Evolutionary conservation across 2,329 filamentous ascomycete genomes (phyloP).

Genomic region (Colletotrichum karsti): DNA sequence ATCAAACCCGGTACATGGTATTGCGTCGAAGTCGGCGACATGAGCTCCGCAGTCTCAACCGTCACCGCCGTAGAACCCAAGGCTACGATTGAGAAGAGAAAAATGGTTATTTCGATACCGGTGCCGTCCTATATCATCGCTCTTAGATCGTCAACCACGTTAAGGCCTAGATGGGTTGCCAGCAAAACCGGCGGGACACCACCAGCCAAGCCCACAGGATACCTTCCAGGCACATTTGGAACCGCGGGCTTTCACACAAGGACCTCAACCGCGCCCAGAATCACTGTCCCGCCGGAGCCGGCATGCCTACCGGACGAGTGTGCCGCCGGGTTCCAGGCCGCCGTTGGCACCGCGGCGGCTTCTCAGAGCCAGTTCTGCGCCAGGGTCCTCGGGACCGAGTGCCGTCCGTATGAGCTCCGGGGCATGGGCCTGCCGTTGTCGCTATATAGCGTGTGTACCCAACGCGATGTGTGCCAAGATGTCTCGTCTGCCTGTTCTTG

Average conservation of each 20-base stretch:
- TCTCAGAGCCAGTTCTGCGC: not conserved
- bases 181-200: too few relatives aligned
- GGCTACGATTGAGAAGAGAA: not conserved
- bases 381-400: not conserved
- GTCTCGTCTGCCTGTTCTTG: not conserved
- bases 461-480: not conserved
- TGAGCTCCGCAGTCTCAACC: not conserved
- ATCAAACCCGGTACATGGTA: constrained; percentile 28
- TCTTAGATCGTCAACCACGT: too few relatives aligned
- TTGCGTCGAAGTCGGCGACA: constrained; percentile 30
- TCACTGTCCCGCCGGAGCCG: not conserved
- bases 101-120: not conserved
- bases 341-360: not conserved
- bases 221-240: not conserved
- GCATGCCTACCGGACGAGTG: not conserved
- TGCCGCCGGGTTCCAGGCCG: not conserved
- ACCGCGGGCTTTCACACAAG: not conserved
- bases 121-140: constrained; percentile 5
- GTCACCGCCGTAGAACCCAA: not conserved
- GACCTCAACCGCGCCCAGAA: not conserved
- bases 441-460: not conserved
- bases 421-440: not conserved
- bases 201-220: not conserved
- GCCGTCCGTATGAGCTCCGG: not conserved
- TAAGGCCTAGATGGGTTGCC: too few relatives aligned